Evolutionary conservation across 139 green algal genomes (phyloP).

Genomic region (Coccomyxa sp.): DNA sequence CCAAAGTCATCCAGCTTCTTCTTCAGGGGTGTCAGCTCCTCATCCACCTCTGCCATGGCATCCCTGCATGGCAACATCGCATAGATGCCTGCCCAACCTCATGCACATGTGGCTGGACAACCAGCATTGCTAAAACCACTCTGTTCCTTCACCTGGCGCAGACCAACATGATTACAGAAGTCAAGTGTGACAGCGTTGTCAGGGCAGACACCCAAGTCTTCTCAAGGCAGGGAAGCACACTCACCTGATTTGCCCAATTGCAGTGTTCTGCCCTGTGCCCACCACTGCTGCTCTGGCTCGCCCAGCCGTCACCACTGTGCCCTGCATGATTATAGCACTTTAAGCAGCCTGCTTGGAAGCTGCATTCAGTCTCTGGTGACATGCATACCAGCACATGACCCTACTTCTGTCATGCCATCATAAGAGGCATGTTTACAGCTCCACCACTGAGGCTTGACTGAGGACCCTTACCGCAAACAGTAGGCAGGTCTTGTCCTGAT

Average conservation of each 20-base stretch:
- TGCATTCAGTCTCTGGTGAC: not conserved
- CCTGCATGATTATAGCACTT: conserved; percentile 19
- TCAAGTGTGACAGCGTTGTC: no score
- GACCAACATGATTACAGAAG: not conserved
- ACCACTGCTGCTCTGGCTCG: conserved; percentile 58
- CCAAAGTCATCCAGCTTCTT: conserved; percentile 83
- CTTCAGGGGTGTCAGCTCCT: conserved; percentile 75
- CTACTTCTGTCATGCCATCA: no score
- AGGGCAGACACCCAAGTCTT: no score
- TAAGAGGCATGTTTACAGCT: no score
- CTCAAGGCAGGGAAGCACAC: not conserved
- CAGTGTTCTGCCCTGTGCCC: conserved; percentile 64
- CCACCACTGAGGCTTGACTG: no score
- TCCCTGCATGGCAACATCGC: conserved; percentile 15
- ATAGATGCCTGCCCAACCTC: no score
- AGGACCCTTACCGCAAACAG: conserved; percentile 72
- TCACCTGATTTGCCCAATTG: conserved; percentile 76
- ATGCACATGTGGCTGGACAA: no score
- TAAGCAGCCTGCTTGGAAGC: not conserved
- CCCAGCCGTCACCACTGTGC: conserved; percentile 52
- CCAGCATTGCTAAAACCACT: no score
- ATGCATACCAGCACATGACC: no score
- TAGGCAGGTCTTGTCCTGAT: conserved; percentile 84
- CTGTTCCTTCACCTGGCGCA: no score
- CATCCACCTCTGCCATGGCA: conserved; percentile 32